These are phyloP conservation scores for Trichoderma oligosporum DNA, from an alignment of 2,329 filamentous ascomycete genomes.

Conservation along the genomic window DNA sequence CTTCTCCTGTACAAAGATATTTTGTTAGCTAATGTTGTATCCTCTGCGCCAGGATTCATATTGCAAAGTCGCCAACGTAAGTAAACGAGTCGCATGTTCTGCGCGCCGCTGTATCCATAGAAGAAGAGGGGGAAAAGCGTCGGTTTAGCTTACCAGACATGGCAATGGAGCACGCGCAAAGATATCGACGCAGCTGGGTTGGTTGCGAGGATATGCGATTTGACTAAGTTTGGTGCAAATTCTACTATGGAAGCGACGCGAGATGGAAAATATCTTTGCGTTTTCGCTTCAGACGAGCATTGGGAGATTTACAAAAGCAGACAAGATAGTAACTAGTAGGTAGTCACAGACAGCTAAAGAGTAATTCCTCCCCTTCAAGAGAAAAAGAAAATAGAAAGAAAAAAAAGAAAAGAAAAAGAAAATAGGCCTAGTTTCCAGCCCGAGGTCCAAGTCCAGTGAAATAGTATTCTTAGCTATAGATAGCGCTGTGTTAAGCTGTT, in stretches of 20 bases:
- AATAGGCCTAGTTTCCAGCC: conserved; percentile 27
- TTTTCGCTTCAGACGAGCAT: conserved; percentile 16
- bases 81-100: not conserved
- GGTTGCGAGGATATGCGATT: not conserved
- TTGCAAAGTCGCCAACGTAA: conserved; percentile 1
- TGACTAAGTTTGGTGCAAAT: not conserved
- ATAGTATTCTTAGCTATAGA: conserved; percentile 34
- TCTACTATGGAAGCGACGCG: conserved; percentile 19
- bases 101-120: not conserved
- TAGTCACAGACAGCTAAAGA: conserved; percentile 17
- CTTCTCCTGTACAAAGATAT: conserved; percentile 39
- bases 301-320: conserved; percentile 15
- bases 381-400: not conserved
- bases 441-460: conserved; percentile 30
- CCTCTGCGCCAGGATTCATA: conserved; percentile 24
- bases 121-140: conserved; percentile 1
- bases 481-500: conserved; percentile 14
- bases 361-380: conserved; percentile 2
- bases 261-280: conserved; percentile 4
- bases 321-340: conserved; percentile 10
- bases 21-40: conserved; percentile 3
- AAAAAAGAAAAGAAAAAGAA: not conserved
- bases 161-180: conserved; percentile 19
- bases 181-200: conserved; percentile 11
- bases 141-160: conserved; percentile 37